A percentile compares a stretch with the other conserved stretches of the same genome.
phyloP scores from a whole-genome alignment of 2,329 filamentous ascomycete species.

The Aspergillus felis region DNA sequence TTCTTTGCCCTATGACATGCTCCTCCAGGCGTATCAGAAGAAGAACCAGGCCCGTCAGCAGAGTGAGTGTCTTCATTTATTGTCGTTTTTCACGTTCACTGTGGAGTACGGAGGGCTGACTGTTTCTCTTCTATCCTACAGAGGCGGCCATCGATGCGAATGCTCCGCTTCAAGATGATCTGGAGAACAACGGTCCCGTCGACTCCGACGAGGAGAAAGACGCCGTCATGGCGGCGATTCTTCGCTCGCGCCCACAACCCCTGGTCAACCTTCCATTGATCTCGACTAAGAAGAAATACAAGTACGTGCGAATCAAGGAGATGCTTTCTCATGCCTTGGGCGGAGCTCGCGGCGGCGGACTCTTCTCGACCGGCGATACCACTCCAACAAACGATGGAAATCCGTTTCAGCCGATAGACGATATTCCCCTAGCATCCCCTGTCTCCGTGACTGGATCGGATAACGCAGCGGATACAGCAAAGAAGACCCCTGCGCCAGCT shows the following conservation, averaged over 20 bases:
- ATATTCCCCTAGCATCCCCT: slow-evolving; percentile 21
- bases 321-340: slow-evolving; percentile 59
- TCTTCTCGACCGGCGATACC: slow-evolving; percentile 41
- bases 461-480: slow-evolving; percentile 18
- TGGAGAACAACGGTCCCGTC: slow-evolving; percentile 74
- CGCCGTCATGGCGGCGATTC: slow-evolving; percentile 75
- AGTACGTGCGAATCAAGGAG: slow-evolving; percentile 60
- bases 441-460: slow-evolving; percentile 21
- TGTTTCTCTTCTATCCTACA: slow-evolving; percentile 37
- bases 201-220: slow-evolving; percentile 95
- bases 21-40: slow-evolving; percentile 85
- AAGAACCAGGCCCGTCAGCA: slow-evolving; percentile 99
- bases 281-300: slow-evolving; percentile 52
- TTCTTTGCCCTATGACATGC: slow-evolving; percentile 86
- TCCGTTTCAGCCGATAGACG: slow-evolving; percentile 31
- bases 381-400: slow-evolving; percentile 27
- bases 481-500: slow-evolving; percentile 18
- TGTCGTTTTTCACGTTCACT: slow-evolving; percentile 16
- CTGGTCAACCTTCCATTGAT: slow-evolving; percentile 62
- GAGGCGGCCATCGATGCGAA: slow-evolving; percentile 94
- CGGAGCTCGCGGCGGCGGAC: slow-evolving; percentile 42
- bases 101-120: slow-evolving; percentile 5
- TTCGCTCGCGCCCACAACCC: slow-evolving; percentile 73
- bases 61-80: slow-evolving; percentile 53
- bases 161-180: slow-evolving; percentile 80